Evolutionary conservation across 1,284 basidiomycete genomes (phyloP).

Genomic region (Xanthoconium separans): DNA sequence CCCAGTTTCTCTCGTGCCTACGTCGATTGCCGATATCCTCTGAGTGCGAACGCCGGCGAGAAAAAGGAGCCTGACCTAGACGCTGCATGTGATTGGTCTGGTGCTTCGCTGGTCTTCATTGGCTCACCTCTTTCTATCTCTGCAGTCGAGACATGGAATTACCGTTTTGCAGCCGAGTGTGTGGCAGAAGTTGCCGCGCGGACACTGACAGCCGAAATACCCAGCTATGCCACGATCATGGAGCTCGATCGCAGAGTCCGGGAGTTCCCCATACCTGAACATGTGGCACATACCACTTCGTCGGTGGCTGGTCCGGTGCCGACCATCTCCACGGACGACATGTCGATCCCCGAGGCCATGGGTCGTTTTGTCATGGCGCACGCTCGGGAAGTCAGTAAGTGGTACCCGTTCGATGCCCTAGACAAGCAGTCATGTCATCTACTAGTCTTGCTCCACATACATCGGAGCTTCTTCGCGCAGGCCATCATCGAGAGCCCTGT

Average conservation of each 20-base stretch:
- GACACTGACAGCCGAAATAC: slow-evolving; percentile 63
- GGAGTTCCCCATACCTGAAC: slow-evolving; percentile 59
- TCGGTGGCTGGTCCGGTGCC: slow-evolving; percentile 17
- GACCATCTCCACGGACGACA: slow-evolving; percentile 15
- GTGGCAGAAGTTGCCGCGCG: slow-evolving; percentile 61
- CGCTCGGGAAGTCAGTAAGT: slow-evolving; percentile 56
- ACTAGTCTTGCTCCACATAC: slow-evolving; percentile 65
- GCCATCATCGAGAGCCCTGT: slow-evolving; percentile 62
- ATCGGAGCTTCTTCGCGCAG: slow-evolving; percentile 68
- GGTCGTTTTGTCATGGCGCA: slow-evolving; percentile 52
- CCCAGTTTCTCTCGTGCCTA: slow-evolving; percentile 59
- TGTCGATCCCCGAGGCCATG: slow-evolving; percentile 40
- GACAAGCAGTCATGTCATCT: slow-evolving; percentile 4
- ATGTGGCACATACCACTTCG: slow-evolving; percentile 35
- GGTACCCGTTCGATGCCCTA: background rate
- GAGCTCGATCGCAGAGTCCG: slow-evolving; percentile 70
- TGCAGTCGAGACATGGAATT: slow-evolving; percentile 58
- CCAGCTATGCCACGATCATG: slow-evolving; percentile 66
- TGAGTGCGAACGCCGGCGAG: slow-evolving; percentile 34
- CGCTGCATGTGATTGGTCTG: slow-evolving; percentile 25
- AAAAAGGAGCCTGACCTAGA: slow-evolving; percentile 26
- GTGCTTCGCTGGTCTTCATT: background rate
- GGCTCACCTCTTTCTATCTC: background rate
- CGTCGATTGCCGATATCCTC: slow-evolving; percentile 55
- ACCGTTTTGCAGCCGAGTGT: slow-evolving; percentile 63